These are phyloP conservation scores for Hypoxylon fragiforme DNA, from an alignment of 495 filamentous ascomycete species.

Conservation along the genomic window DNA sequence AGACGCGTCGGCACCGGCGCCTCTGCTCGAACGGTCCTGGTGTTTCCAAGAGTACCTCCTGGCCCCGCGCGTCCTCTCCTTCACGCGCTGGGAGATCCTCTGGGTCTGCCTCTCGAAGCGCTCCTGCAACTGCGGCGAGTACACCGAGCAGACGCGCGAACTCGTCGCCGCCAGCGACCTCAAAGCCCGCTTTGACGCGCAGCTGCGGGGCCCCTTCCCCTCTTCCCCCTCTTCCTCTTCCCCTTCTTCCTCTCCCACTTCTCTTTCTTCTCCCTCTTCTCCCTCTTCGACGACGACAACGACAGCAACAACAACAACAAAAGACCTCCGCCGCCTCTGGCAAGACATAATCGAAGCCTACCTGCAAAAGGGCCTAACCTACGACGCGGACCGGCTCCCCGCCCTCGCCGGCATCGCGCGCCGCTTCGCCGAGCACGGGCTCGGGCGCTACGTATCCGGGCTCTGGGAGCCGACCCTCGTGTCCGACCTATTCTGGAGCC, in stretches of 20 bases:
- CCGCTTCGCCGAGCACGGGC: slow-evolving; percentile 7
- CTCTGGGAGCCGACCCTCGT: slow-evolving; percentile 10
- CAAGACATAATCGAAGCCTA: slow-evolving; percentile 12
- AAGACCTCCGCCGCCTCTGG: slow-evolving; percentile 5
- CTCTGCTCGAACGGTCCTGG: slow-evolving; percentile 16
- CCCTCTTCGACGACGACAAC: too few species aligned
- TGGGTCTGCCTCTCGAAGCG: slow-evolving; percentile 13
- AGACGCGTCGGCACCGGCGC: slow-evolving; percentile 4
- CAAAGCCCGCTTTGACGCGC: slow-evolving; percentile 12
- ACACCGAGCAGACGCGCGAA: slow-evolving; percentile 9
- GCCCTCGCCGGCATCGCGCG: slow-evolving; percentile 19
- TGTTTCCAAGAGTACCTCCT: slow-evolving; percentile 27
- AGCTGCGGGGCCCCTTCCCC: background rate
- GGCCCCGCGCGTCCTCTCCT: slow-evolving; percentile 15
- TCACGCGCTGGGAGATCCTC: slow-evolving; percentile 20
- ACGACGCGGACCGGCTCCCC: slow-evolving; percentile 15
- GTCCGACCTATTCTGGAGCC: slow-evolving; percentile 8
- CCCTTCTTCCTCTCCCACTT: too few species aligned
- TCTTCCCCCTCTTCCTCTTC: too few species aligned
- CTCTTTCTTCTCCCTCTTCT: too few species aligned
- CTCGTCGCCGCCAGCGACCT: slow-evolving; percentile 12
- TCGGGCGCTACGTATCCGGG: slow-evolving; percentile 17
- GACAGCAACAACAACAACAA: too few species aligned
- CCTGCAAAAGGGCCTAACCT: slow-evolving; percentile 12
- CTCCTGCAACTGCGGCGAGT: slow-evolving; percentile 15